Percentiles rank a stretch among this genome's conserved stretches.
Evolutionary conservation across 2,329 filamentous ascomycete genomes (phyloP).

Genomic region (Helotiales sp.): DNA sequence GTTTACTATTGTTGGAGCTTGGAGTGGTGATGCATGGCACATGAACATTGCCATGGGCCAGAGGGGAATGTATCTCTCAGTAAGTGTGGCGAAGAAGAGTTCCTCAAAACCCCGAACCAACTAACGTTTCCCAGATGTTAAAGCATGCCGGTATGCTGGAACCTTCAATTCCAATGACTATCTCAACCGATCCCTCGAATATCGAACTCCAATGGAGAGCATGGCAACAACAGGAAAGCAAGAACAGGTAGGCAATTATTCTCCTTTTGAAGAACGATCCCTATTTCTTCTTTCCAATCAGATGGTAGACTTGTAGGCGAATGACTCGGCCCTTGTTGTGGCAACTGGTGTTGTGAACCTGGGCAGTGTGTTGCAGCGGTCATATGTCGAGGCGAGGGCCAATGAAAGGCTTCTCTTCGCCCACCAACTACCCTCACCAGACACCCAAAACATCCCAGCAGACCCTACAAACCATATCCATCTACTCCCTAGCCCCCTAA

Average conservation of each 20-base stretch:
- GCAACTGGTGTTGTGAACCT: neutral
- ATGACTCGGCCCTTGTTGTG: neutral
- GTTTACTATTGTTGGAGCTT: slow-evolving; percentile 70
- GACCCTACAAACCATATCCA: neutral
- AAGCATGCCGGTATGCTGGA: slow-evolving; percentile 72
- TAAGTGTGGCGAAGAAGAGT: slow-evolving; percentile 42
- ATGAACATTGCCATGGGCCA: slow-evolving; percentile 80
- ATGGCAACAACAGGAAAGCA: slow-evolving; percentile 69
- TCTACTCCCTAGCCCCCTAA: neutral
- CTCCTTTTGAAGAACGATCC: neutral
- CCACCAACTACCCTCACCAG: no score
- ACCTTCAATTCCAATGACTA: slow-evolving; percentile 49
- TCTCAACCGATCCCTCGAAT: slow-evolving; percentile 49
- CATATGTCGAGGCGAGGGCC: slow-evolving; percentile 2
- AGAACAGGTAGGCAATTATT: slow-evolving; percentile 57
- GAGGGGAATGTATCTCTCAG: slow-evolving; percentile 72
- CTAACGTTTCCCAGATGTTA: slow-evolving; percentile 57
- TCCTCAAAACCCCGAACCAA: neutral
- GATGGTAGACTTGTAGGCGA: neutral
- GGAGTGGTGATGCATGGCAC: slow-evolving; percentile 78
- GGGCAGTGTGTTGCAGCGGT: slow-evolving; percentile 4
- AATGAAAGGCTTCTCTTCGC: neutral
- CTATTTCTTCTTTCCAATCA: neutral
- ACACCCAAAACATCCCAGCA: neutral
- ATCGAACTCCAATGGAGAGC: slow-evolving; percentile 62